phyloP scores from a whole-genome alignment of 257 asterid species.

The Pogostemon cablin region DNA sequence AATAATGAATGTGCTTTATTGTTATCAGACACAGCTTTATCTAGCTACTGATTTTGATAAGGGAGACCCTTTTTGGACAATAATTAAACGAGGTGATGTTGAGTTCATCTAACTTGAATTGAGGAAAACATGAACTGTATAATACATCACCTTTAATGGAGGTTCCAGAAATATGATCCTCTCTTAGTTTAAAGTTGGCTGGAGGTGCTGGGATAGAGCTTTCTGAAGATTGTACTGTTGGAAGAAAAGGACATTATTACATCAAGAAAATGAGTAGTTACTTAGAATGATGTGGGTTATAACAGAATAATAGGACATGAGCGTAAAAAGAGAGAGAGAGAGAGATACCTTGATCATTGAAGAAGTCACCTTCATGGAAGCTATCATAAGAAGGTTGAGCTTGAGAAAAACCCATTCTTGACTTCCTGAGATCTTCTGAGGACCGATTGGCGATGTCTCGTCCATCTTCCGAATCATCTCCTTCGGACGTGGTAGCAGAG shows the following conservation, averaged over 20 bases:
- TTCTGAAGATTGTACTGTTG: slow-evolving; percentile 59
- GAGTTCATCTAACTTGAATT: slow-evolving; percentile 13
- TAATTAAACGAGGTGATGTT: background rate
- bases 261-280: slow-evolving; percentile 28
- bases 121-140: background rate
- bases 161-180: slow-evolving; percentile 79
- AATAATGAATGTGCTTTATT: background rate
- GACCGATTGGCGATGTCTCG: slow-evolving; percentile 70
- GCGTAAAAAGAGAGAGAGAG: background rate
- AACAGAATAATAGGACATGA: background rate
- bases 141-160: slow-evolving; percentile 68
- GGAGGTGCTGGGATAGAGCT: slow-evolving; percentile 76
- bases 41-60: slow-evolving; percentile 1
- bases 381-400: slow-evolving; percentile 76
- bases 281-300: background rate
- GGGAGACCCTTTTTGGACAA: background rate
- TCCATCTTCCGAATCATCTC: slow-evolving; percentile 92
- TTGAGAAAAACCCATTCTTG: slow-evolving; percentile 81
- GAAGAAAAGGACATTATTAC: slow-evolving; percentile 28
- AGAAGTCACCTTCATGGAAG: slow-evolving; percentile 63
- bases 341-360: slow-evolving; percentile 66
- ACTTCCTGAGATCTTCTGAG: slow-evolving; percentile 81
- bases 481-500: slow-evolving; percentile 96
- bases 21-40: no score
- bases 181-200: slow-evolving; percentile 70